Evolutionary conservation across 257 asterid species (phyloP), one percentile per base, ranked within the genome.

Genomic region (Solanum corneliomulleri): DNA sequence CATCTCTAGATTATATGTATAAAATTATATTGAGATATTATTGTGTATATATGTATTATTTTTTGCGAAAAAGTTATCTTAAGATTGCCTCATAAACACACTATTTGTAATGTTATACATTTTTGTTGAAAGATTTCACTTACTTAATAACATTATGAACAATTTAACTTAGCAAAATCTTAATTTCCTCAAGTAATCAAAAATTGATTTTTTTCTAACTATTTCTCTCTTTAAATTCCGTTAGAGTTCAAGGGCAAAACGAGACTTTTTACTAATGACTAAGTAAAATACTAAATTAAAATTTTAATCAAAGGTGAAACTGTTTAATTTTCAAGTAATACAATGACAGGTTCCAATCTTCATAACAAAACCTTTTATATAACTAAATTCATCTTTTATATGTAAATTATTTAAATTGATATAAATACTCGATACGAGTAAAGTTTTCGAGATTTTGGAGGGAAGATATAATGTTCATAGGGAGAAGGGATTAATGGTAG

Each of bases 401-500:
- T 18, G 11, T 72, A 72, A 1, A 20, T 35, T 37, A 72, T 72
- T 2, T 72, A 6, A 35, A 21, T 74, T 0, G 3, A 21, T 72
- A 37, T 72, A 72, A 72, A 33, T 6, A 71, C 4, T 16, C 2
- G 3, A 14, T 72, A 11, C 0, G 10, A 20, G 10, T 37, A 37
- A 74, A 37, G 6, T 41, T 41, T 76, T 7, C 0, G 3, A n/a
- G 3, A 14, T 37, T 39, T 31, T 74, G 49, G 49, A 37, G 81
- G 81, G 81, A 37, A 74, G 49, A 35, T 11, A 23, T 69, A 69
- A 15, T 69, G 11, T 33, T 72, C 11, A 62, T 10, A 27, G 64
- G 41, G 49, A 13, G 25, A 80, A 80, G 88, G 69, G 88, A 75
- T 41, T 85, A 87, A 77, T 90, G 92, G 94, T 91, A 45, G 95